Evolutionary conservation across 2,329 filamentous ascomycete genomes (phyloP), one percentile per base, ranked within the genome.

Genomic region (Xylaria sp.): DNA sequence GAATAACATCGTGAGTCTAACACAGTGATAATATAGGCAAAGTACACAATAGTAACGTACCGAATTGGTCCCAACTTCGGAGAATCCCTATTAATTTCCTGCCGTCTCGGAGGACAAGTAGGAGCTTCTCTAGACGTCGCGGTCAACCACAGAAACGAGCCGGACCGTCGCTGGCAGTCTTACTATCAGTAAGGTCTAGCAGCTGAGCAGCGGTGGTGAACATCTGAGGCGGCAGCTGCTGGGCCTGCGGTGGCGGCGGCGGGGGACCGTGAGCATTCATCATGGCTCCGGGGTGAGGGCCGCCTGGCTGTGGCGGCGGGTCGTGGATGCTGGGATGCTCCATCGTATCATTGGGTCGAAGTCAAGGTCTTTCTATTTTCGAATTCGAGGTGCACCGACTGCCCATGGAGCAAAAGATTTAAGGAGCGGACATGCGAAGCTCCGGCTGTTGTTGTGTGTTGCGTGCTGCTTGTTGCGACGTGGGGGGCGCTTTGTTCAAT

Each of bases 141-240:
- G 57, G 71, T 78, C 68, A 80, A 76, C 72, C 47, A 65, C 32
- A 21, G 50, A 60, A 44, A 18, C 35, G 48, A 50, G 42, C 25
- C 60, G 23, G n/a, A 29, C 58, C 64, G 48, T 62, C 29, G 25
- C 44, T 63, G 54, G 55, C 65, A 51, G 65, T 77, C 92, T 85
- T 89, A 98, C 95, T 99, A 84, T 99, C 96, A 76, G 96, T 98
- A 77, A 99, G 87, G 80, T 99, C 96, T 68, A 99, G 85, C 68
- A 99, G 85, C 84, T 98, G 96, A 63, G 96, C 94, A 37, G 96
- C 96, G 37, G 96, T 99, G 21, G 96, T 97, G 83, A 99, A 99
- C 92, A 98, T 98, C 84, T 99, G 95, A 68, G 94, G 94, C 16
- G 93, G 93, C 47, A 95, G 84, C 81, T 93, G 92, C 71, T 85